Evolutionary conservation across 257 asterid genomes (phyloP), one percentile per base, ranked within the genome.

Genomic region (Solanum medicagineum): DNA sequence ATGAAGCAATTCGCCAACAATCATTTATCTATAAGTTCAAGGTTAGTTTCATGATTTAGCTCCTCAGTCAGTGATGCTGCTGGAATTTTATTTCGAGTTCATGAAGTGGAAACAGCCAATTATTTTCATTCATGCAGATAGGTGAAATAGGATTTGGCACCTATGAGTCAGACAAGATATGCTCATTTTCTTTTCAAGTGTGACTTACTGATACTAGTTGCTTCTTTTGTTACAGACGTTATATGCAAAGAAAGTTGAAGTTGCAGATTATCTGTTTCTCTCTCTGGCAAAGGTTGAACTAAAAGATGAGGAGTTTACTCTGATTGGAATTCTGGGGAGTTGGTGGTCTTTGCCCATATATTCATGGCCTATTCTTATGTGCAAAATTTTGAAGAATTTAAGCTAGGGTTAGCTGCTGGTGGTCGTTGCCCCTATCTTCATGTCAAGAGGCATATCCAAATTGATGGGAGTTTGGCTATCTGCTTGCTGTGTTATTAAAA

Each of bases 291-390:
- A 80, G 77, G 88, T 87, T 75, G 86, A 88, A 53, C 81, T 90
- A 69, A 87, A 69, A 55, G 87, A 89, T 66, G 86, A 86, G 82
- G 85, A 75, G 62, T 59, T 86, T 36, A 53, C 83, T 56, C 88
- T 88, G 29, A 29, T 86, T 65, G 91, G 90, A 36, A 66, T 90
- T 84, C 89, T 90, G 57, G 92, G 92, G 56, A 83, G 88, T 81
- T 90, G 91, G 92, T 90, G 90, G 92, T 81, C 79, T 53, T 56
- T 88, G 87, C 91, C 89, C 15, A 77, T 81, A n/a, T 85, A 90
- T 0, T 87, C 91, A 8, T 85, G 86, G 84, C 81, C 90, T 73
- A 15, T 47, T 77, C 79, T 83, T 86, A 86, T 62, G 83, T 80
- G 60, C 86, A 80, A 88, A 71, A 80, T 88, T 57, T 36, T n/a